Percentiles rank a stretch among this genome's conserved stretches.
These are phyloP conservation scores for Aspergillus heteromorphus DNA, from an alignment of 495 filamentous ascomycete species.

Conservation along the genomic window DNA sequence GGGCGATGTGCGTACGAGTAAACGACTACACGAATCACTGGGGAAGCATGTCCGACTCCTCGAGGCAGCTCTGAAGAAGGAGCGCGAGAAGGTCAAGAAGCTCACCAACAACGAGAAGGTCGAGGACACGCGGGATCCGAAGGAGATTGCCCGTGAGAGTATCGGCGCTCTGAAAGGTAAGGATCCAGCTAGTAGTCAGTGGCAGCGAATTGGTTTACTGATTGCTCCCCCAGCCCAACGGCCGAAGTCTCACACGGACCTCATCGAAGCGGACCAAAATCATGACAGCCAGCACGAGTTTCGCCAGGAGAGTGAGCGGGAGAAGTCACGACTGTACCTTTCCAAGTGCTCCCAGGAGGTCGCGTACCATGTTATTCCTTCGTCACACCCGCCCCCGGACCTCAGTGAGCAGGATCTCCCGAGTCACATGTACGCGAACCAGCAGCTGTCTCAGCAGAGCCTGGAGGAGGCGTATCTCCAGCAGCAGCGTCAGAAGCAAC, in stretches of 20 bases:
- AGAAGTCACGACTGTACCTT: conserved; percentile 47
- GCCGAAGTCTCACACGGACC: conserved; percentile 33
- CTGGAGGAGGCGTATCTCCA: conserved; percentile 48
- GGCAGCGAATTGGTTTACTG: conserved; percentile 5
- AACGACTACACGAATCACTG: conserved; percentile 78
- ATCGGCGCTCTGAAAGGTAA: conserved; percentile 38
- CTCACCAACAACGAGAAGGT: conserved; percentile 42
- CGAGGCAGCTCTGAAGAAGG: conserved; percentile 80
- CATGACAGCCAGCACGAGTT: conserved; percentile 56
- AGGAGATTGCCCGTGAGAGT: conserved; percentile 40
- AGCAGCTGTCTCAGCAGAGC: conserved; percentile 43
- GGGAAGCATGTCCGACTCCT: conserved; percentile 87
- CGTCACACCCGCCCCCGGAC: conserved; percentile 42
- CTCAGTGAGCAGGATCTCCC: conserved; percentile 43
- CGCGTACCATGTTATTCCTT: conserved; percentile 50
- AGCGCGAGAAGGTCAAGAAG: conserved; percentile 51
- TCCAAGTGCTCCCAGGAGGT: conserved; percentile 52
- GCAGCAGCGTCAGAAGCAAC: conserved; percentile 37
- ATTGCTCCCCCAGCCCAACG: conserved; percentile 28
- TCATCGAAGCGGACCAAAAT: conserved; percentile 36
- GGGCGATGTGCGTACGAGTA: conserved; percentile 77
- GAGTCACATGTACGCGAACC: conserved; percentile 41
- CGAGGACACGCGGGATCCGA: conserved; percentile 38
- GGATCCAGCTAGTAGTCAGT: not conserved
- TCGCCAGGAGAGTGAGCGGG: conserved; percentile 48